A percentile compares a stretch with the other conserved stretches of the same genome.
Conservation (phyloP, 306 rosid species). For the Coriaria nepalensis region DNA sequence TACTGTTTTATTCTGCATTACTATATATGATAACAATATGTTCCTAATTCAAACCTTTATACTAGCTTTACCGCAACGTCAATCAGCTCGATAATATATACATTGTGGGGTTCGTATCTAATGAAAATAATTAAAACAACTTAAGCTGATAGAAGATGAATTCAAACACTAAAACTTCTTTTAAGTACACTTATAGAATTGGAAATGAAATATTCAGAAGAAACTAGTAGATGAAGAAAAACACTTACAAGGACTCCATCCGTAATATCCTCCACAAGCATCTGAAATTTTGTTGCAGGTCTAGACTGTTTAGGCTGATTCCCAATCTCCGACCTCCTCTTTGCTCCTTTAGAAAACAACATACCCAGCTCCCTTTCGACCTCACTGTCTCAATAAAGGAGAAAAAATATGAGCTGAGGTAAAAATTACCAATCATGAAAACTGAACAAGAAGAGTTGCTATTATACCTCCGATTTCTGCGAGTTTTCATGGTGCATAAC, state of each 20-base stretch:
- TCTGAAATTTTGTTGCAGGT: slow-evolving; percentile 63
- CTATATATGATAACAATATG: no score
- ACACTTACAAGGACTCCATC: slow-evolving; percentile 88
- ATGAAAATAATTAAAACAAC: no score
- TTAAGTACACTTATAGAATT: not conserved
- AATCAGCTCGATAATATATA: no score
- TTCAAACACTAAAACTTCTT: not conserved
- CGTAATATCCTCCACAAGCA: slow-evolving; percentile 92
- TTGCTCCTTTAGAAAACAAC: slow-evolving; percentile 73
- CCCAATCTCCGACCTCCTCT: slow-evolving; percentile 48
- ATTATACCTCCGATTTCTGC: slow-evolving; percentile 73
- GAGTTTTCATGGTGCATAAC: slow-evolving; percentile 89
- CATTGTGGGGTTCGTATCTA: no score
- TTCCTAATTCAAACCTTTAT: no score
- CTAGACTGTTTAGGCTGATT: slow-evolving; percentile 55
- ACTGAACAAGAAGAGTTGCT: slow-evolving; percentile 9
- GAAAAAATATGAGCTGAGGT: slow-evolving; percentile 3
- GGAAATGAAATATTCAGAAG: not conserved
- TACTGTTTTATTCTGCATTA: no score
- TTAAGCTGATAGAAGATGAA: no score
- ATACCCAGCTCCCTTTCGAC: slow-evolving; percentile 87
- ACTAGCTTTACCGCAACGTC: no score
- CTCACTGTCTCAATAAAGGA: slow-evolving; percentile 41
- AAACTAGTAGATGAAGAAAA: not conserved
- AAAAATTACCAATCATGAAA: not conserved